phyloP scores from a whole-genome alignment of 2,329 filamentous ascomycete species.

The Orbilia javanica region DNA sequence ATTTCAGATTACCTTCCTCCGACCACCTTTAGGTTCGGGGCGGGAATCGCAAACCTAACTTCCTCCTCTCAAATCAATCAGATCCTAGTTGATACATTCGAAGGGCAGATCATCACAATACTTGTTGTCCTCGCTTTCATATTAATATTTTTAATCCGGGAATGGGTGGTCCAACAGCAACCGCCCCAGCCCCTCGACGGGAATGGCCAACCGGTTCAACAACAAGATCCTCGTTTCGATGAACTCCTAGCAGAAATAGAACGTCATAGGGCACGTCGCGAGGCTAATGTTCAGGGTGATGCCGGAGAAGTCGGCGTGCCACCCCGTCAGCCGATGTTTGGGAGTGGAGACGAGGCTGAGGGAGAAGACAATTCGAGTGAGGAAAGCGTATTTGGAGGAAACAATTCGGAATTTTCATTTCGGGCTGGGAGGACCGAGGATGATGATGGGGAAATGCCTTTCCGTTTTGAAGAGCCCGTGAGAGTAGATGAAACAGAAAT shows the following conservation, averaged over 20 bases:
- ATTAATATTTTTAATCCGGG: slow-evolving; percentile 92
- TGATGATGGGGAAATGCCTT: slow-evolving; percentile 48
- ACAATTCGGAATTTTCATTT: slow-evolving; percentile 51
- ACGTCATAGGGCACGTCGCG: slow-evolving; percentile 46
- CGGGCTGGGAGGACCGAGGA: slow-evolving; percentile 45
- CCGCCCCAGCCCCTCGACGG: slow-evolving; percentile 74
- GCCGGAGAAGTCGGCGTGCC: slow-evolving; percentile 10
- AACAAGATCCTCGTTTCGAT: slow-evolving; percentile 52
- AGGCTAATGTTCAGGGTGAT: slow-evolving; percentile 35
- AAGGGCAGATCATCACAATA: slow-evolving; percentile 93
- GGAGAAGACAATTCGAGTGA: slow-evolving; percentile 55
- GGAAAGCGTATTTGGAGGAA: slow-evolving; percentile 55
- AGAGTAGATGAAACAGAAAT: slow-evolving; percentile 28
- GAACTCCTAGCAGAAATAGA: slow-evolving; percentile 52
- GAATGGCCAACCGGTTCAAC: slow-evolving; percentile 57
- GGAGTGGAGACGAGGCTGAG: slow-evolving; percentile 57
- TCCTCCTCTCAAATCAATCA: slow-evolving; percentile 80
- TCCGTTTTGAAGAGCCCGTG: slow-evolving; percentile 50
- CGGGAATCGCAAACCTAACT: slow-evolving; percentile 70
- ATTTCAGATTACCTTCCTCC: slow-evolving; percentile 45
- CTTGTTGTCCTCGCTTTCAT: slow-evolving; percentile 94
- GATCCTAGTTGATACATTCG: slow-evolving; percentile 82
- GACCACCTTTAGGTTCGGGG: slow-evolving; percentile 45
- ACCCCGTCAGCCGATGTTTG: slow-evolving; percentile 42
- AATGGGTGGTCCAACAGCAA: slow-evolving; percentile 98